Percentiles rank a stretch among this genome's conserved stretches.
Evolutionary conservation across 2,329 filamentous ascomycete species (phyloP).

Genomic region (Mariannaea sp.): DNA sequence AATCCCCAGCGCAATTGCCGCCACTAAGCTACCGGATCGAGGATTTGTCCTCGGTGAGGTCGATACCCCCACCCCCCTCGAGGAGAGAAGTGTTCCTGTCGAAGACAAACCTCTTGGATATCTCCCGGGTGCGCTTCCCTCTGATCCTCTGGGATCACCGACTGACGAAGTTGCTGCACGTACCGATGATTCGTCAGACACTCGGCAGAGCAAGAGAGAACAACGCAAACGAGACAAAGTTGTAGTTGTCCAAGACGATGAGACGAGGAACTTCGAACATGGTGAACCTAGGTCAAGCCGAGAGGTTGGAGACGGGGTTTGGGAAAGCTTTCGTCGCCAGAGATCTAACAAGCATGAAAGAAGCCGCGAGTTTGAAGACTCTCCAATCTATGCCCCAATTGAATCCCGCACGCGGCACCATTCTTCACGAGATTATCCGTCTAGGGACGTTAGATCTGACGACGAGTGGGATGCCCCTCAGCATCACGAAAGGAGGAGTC

Average conservation of each 20-base stretch:
- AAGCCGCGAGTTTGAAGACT: slow-evolving; percentile 36
- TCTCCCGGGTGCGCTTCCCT: neutral
- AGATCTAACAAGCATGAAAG: slow-evolving; percentile 43
- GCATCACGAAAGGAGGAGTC: slow-evolving; percentile 17
- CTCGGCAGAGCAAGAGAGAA: slow-evolving; percentile 42
- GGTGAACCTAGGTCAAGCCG: slow-evolving; percentile 23
- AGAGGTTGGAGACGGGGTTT: slow-evolving; percentile 29
- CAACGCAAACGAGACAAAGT: slow-evolving; percentile 50
- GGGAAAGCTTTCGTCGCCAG: slow-evolving; percentile 38
- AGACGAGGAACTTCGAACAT: slow-evolving; percentile 22
- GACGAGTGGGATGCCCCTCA: slow-evolving; percentile 39
- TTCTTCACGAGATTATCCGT: slow-evolving; percentile 18
- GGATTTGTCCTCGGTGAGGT: slow-evolving; percentile 56
- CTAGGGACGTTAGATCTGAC: neutral
- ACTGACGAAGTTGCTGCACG: slow-evolving; percentile 28
- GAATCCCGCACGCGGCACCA: slow-evolving; percentile 39
- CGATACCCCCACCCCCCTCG: slow-evolving; percentile 50
- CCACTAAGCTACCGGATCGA: slow-evolving; percentile 39
- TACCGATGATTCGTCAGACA: slow-evolving; percentile 35
- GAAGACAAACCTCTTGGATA: slow-evolving; percentile 20
- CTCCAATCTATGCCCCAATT: slow-evolving; percentile 37
- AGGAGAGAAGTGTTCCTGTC: slow-evolving; percentile 31
- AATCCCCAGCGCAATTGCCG: slow-evolving; percentile 41
- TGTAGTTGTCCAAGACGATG: slow-evolving; percentile 38
- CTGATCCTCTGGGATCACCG: slow-evolving; percentile 15